Evolutionary conservation across 2,329 filamentous ascomycete genomes (phyloP).

Genomic region (Venturia aucupariae): DNA sequence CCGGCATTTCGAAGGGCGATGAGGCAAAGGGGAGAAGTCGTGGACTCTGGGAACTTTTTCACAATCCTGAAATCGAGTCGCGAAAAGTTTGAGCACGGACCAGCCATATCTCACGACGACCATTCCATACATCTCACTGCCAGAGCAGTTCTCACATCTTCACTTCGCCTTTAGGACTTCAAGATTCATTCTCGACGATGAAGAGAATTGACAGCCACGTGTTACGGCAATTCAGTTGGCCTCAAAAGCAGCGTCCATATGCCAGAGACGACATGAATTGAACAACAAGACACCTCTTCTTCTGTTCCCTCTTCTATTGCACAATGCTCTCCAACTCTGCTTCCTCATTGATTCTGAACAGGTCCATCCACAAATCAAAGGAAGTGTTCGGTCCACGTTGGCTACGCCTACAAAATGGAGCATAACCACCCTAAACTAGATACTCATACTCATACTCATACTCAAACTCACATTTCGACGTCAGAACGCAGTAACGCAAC

Average conservation of each 20-base stretch:
- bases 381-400: neutral
- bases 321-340: neutral
- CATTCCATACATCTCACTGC: too few relatives aligned
- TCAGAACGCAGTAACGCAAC: too few relatives aligned
- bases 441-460: neutral
- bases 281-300: neutral
- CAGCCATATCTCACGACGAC: neutral
- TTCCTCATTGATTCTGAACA: neutral
- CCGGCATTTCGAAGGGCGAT: conserved; percentile 29
- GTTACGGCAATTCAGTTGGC: neutral
- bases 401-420: neutral
- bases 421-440: neutral
- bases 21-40: neutral
- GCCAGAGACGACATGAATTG: neutral
- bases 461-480: too few relatives aligned
- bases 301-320: neutral
- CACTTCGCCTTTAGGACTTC: neutral
- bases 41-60: neutral
- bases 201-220: neutral
- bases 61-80: neutral
- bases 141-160: neutral
- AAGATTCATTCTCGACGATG: too few relatives aligned
- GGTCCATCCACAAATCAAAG: neutral
- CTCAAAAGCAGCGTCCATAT: neutral
- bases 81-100: neutral